Evolutionary conservation across 805 yeast species (phyloP).

Genomic region (Saturnispora silvae): DNA sequence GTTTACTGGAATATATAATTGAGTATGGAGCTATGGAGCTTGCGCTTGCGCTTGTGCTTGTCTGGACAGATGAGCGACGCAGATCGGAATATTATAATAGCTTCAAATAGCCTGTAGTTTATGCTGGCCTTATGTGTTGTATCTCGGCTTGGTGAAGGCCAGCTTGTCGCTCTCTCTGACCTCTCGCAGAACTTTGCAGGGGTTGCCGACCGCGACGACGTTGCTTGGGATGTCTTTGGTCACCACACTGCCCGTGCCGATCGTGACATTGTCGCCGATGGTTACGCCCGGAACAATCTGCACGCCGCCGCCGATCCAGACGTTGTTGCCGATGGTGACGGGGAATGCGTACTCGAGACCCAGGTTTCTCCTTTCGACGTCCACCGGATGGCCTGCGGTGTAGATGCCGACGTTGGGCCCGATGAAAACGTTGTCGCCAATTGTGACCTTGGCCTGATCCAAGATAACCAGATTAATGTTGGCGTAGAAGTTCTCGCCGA

Average conservation of each 20-base stretch:
- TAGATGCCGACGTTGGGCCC: conserved; percentile 55
- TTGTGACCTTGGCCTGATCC: conserved; percentile 48
- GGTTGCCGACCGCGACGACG: conserved; percentile 53
- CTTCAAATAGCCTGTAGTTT: too few relatives aligned
- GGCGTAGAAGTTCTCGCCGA: conserved; percentile 50
- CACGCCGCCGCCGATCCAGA: conserved; percentile 56
- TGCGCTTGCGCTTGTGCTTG: too few relatives aligned
- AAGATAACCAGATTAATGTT: conserved; percentile 48
- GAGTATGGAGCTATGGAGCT: too few relatives aligned
- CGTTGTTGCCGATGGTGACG: conserved; percentile 49
- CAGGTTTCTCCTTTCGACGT: conserved; percentile 31
- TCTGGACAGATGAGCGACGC: too few relatives aligned
- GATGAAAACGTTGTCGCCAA: conserved; percentile 49
- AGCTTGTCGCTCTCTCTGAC: conserved; percentile 1
- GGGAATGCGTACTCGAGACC: conserved; percentile 48
- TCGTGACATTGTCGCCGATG: conserved; percentile 48
- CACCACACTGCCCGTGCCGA: conserved; percentile 65
- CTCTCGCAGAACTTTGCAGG: conserved; percentile 18
- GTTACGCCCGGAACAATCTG: conserved; percentile 55
- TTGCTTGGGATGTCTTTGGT: conserved; percentile 43
- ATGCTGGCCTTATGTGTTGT: too few relatives aligned
- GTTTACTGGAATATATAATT: too few relatives aligned
- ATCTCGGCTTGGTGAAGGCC: conserved; percentile 4
- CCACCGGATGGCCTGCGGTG: conserved; percentile 58
- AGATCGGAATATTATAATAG: too few relatives aligned